Evolutionary conservation across 371 early-diverging fungal genomes (phyloP), one percentile per base, ranked within the genome.

Genomic region (Sanchytrium tribonematis): DNA sequence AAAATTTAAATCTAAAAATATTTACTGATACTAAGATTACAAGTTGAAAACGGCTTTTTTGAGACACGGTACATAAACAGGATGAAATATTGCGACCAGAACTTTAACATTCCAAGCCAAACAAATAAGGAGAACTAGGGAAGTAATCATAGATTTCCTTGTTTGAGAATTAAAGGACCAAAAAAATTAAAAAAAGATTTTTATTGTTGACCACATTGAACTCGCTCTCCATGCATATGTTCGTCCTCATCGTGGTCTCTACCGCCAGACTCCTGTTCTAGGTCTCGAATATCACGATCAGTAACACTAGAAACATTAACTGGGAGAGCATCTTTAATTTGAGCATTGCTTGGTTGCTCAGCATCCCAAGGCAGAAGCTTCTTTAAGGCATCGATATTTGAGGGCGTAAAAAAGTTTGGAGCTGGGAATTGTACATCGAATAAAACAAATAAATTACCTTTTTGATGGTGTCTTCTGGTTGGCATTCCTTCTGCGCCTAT

Each of bases 361-460:
- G 48, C 48, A n/a, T n/a, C n/a, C n/a, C 16, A n/a, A n/a, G 48
- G 48, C 12, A 48, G 48, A 48, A 48, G 16, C 16, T n/a, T 48
- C n/a, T 48, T n/a, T 48, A 48, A 48, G 16, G 12, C n/a, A 12
- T 48, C n/a, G 12, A 48, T 48, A 12, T 16, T 16, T 48, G 48
- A 17, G 68, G 68, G 12, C 17, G 12, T 29, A 12, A 27, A 17
- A 12, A 29, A 17, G 12, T 12, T 17, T 17, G 85, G 70, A 28
- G 78, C 70, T 27, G 97, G 97, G 81, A 93, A 95, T 27, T 80
- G 76, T 31, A 97, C 83, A 68, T 83, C 83, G 77, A 93, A 95
- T 72, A 86, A 86, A 32, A 95, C 83, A 76, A 83, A 91, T 31
- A 97, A 77, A 75, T 89, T 85, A 29, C 97, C 97, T 70, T 83